Conservation (phyloP, 345 rosid genomes). For the Aegle marmelos region DNA sequence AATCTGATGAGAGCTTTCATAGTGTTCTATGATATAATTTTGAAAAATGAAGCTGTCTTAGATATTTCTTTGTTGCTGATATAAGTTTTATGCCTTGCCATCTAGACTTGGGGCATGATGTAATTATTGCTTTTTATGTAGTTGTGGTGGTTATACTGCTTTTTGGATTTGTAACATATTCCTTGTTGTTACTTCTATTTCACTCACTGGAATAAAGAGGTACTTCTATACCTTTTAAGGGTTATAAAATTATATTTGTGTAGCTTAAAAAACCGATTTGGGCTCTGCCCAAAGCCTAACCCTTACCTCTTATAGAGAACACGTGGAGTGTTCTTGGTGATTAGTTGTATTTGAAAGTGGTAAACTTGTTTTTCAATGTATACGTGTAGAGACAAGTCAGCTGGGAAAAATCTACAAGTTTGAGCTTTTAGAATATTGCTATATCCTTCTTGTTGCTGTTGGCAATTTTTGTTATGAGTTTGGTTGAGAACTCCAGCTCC, state of each 20-base stretch:
- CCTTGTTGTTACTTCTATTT: neutral
- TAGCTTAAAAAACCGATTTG: too few relatives aligned
- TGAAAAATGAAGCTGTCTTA: neutral
- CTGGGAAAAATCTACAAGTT: neutral
- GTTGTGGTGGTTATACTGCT: neutral
- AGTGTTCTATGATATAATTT: constrained; percentile 7
- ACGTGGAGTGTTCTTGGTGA: neutral
- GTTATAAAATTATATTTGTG: too few relatives aligned
- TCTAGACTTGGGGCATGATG: neutral
- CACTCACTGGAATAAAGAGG: neutral
- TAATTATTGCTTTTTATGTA: neutral
- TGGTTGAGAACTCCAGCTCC: neutral
- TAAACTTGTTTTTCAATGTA: neutral
- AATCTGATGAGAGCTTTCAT: constrained; percentile 8
- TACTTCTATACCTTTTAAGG: neutral
- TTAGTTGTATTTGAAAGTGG: neutral
- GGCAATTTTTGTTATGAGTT: neutral
- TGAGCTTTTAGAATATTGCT: neutral
- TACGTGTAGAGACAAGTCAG: neutral
- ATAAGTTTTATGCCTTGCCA: neutral
- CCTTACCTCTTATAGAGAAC: neutral
- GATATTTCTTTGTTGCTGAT: neutral
- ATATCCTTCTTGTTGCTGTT: neutral
- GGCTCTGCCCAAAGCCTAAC: too few relatives aligned
- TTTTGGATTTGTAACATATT: neutral